A percentile compares a stretch with the other conserved stretches of the same genome.
Evolutionary conservation across 1,284 basidiomycete species (phyloP).

Genomic region (Volvariella volvacea): DNA sequence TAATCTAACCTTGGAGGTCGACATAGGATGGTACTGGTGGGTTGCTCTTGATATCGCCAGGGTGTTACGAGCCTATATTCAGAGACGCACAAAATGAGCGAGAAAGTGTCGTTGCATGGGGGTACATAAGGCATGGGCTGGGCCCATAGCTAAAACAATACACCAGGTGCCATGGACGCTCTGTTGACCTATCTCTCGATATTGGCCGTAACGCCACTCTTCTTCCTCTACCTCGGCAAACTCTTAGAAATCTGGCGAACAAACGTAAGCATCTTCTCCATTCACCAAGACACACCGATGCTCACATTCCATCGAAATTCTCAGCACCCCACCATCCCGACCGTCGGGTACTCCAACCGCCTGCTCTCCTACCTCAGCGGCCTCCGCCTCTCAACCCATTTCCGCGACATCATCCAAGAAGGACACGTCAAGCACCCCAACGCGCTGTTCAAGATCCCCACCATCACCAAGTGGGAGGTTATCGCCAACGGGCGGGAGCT

Average conservation of each 20-base stretch:
- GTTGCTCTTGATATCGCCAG: no score
- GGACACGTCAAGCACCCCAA: constrained; percentile 6
- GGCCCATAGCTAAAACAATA: no score
- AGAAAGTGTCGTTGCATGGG: no score
- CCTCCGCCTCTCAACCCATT: constrained; percentile 3
- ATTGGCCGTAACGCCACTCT: background rate
- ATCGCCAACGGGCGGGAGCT: constrained; percentile 23
- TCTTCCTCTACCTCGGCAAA: background rate
- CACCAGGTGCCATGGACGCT: no score
- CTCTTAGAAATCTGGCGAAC: background rate
- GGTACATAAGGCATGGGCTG: no score
- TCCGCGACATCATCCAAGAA: constrained; percentile 2
- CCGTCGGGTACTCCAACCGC: constrained; percentile 6
- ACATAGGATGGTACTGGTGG: no score
- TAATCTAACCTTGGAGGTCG: no score
- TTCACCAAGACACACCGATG: background rate
- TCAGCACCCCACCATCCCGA: constrained; percentile 5
- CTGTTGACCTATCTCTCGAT: background rate
- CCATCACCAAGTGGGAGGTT: constrained; percentile 22
- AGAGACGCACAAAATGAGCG: no score
- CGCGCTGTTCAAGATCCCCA: constrained; percentile 23
- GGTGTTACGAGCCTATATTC: no score
- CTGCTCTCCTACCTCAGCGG: constrained; percentile 4
- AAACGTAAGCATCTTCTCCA: background rate
- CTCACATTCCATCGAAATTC: background rate